These are phyloP conservation scores for Selaginella tamariscina DNA, from an alignment of 75 land plant genomes.

Conservation along the genomic window DNA sequence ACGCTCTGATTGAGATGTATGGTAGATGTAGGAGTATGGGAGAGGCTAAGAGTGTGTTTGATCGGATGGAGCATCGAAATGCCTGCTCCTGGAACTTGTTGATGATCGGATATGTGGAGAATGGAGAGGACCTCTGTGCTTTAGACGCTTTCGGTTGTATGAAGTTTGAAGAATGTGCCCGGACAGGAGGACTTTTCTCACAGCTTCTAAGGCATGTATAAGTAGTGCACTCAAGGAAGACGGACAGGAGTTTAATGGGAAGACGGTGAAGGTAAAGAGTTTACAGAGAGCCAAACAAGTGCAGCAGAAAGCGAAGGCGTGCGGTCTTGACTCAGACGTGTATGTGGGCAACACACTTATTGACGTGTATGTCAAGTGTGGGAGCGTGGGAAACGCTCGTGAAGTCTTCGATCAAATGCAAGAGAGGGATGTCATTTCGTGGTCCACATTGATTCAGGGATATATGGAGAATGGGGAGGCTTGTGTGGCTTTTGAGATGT, in stretches of 20 bases:
- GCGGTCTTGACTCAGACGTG: constrained; percentile 20
- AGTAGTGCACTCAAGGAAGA: not conserved
- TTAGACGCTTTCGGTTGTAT: not conserved
- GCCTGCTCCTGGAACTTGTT: constrained; percentile 17
- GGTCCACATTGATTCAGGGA: constrained; percentile 16
- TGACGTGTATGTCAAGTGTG: constrained; percentile 64
- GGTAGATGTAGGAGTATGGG: constrained; percentile 16
- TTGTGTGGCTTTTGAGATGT: constrained; percentile 31
- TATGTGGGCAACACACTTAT: constrained; percentile 36
- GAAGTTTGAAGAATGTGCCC: not conserved
- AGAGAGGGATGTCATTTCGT: not conserved
- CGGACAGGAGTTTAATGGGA: not conserved
- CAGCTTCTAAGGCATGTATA: not conserved
- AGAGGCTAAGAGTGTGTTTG: constrained; percentile 13
- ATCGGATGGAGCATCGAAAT: constrained; percentile 12
- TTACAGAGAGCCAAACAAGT: not conserved
- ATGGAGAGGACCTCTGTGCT: constrained; percentile 14
- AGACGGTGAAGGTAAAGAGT: not conserved
- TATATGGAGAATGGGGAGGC: not conserved
- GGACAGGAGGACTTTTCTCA: not conserved
- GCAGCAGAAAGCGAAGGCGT: not conserved
- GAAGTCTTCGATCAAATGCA: constrained; percentile 26
- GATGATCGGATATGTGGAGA: constrained; percentile 18
- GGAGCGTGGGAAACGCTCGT: constrained; percentile 21
- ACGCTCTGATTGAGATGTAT: constrained; percentile 18